These are phyloP conservation scores for Phytopythium sindhum DNA, from an alignment of 352 stramenopile genomes.

Conservation along the genomic window DNA sequence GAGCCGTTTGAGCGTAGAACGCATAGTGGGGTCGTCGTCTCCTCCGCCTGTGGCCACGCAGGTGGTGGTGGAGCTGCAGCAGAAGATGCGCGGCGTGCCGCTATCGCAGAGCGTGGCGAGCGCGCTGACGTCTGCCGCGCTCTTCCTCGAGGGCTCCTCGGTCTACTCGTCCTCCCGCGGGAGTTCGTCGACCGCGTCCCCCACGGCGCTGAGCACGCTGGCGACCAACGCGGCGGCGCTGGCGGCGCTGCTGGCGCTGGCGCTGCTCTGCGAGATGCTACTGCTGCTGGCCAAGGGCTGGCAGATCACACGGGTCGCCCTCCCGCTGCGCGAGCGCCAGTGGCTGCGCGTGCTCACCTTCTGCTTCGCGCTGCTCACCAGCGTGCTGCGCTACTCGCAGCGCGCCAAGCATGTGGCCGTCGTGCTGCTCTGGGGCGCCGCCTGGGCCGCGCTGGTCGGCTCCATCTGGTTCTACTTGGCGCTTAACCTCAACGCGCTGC, in stretches of 20 bases:
- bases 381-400: conserved; percentile 35
- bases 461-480: conserved; percentile 71
- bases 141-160: conserved; percentile 24
- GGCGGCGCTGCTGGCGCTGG: conserved; percentile 38
- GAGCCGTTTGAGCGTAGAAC: not conserved
- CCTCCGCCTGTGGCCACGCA: conserved; percentile 12
- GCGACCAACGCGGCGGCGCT: conserved; percentile 35
- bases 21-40: not conserved
- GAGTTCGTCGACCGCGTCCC: not conserved
- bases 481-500: conserved; percentile 71
- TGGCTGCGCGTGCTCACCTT: conserved; percentile 59
- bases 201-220: conserved; percentile 23
- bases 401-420: conserved; percentile 38
- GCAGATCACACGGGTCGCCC: conserved; percentile 56
- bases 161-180: not conserved
- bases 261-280: conserved; percentile 42
- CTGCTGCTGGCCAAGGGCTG: conserved; percentile 66
- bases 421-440: conserved; percentile 49
- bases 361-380: conserved; percentile 42
- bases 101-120: conserved; percentile 31
- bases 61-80: conserved; percentile 44
- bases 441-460: conserved; percentile 54
- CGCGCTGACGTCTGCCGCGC: conserved; percentile 20
- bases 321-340: conserved; percentile 41
- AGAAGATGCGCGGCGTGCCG: conserved; percentile 52